Percentiles rank a stretch among this genome's conserved stretches.
These are phyloP conservation scores for Tetracladium setigerum DNA, from an alignment of 495 filamentous ascomycete genomes.

Conservation along the genomic window DNA sequence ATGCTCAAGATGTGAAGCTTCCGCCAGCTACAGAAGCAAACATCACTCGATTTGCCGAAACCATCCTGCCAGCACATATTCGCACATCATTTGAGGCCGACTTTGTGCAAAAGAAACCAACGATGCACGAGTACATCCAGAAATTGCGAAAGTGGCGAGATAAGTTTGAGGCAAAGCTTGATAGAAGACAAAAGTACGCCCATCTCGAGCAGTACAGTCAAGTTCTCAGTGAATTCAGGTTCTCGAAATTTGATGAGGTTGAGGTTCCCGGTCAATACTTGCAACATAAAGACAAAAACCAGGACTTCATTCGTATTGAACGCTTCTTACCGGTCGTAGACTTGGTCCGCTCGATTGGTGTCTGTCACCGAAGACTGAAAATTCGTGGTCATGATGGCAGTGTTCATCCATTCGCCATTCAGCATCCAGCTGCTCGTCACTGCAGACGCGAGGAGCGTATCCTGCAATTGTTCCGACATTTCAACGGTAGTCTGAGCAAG, in stretches of 20 bases:
- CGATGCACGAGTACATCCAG: conserved; percentile 95
- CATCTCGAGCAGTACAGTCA: conserved; percentile 78
- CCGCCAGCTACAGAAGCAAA: conserved; percentile 87
- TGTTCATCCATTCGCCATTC: conserved; percentile 87
- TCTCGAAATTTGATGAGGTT: conserved; percentile 96
- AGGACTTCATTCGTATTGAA: conserved; percentile 94
- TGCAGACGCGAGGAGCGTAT: conserved; percentile 92
- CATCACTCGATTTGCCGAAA: conserved; percentile 93
- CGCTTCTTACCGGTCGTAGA: conserved; percentile 93
- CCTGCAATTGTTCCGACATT: conserved; percentile 93
- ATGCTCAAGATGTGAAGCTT: conserved; percentile 85
- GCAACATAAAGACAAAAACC: conserved; percentile 94
- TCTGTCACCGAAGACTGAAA: conserved; percentile 85
- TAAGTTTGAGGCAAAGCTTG: conserved; percentile 96
- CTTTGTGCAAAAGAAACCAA: conserved; percentile 88
- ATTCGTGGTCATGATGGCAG: conserved; percentile 98
- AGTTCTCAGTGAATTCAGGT: conserved; percentile 91
- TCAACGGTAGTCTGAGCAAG: conserved; percentile 83
- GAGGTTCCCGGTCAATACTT: conserved; percentile 97
- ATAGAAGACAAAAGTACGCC: conserved; percentile 61
- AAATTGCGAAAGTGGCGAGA: conserved; percentile 94
- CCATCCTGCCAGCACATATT: conserved; percentile 87
- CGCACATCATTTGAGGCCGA: conserved; percentile 91
- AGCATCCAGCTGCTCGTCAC: conserved; percentile 86
- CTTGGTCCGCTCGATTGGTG: conserved; percentile 76